Percentiles rank a stretch among this genome's conserved stretches.
These are phyloP conservation scores for Astrothelium subdiscretum DNA, from an alignment of 495 filamentous ascomycete genomes.

Conservation along the genomic window DNA sequence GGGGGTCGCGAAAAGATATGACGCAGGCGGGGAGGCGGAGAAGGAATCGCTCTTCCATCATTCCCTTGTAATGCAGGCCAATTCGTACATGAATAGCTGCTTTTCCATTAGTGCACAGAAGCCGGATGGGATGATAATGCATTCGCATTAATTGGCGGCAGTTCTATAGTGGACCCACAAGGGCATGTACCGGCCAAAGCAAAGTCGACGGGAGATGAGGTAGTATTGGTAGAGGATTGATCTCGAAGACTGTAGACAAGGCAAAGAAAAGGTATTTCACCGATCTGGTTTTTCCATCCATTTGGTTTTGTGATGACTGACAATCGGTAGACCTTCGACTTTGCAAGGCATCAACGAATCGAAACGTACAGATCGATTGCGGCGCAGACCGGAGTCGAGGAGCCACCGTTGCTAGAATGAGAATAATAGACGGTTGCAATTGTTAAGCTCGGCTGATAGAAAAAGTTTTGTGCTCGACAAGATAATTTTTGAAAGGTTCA, in stretches of 20 bases:
- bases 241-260: conserved; percentile 32
- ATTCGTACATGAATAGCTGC: conserved; percentile 38
- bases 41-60: conserved; percentile 35
- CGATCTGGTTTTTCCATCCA: too few relatives aligned
- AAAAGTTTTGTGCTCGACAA: too few relatives aligned
- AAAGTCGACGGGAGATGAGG: conserved; percentile 33
- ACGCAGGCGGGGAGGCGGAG: conserved; percentile 30
- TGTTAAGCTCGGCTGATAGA: not conserved
- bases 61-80: conserved; percentile 33
- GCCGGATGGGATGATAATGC: conserved; percentile 37
- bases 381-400: conserved; percentile 34
- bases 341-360: conserved; percentile 34
- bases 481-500: too few relatives aligned
- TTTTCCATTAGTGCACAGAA: conserved; percentile 34
- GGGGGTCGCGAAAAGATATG: conserved; percentile 32
- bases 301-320: not conserved
- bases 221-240: conserved; percentile 38
- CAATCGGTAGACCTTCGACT: conserved; percentile 30
- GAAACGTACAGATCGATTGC: conserved; percentile 35
- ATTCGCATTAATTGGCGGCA: conserved; percentile 37
- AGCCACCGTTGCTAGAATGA: conserved; percentile 24
- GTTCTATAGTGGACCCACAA: conserved; percentile 37
- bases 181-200: conserved; percentile 38
- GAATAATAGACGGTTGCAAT: not conserved
- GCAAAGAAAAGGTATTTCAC: conserved; percentile 29